Evolutionary conservation across 208 protist genomes (phyloP), one percentile per base, ranked within the genome.

Genomic region (Leishmania major): DNA sequence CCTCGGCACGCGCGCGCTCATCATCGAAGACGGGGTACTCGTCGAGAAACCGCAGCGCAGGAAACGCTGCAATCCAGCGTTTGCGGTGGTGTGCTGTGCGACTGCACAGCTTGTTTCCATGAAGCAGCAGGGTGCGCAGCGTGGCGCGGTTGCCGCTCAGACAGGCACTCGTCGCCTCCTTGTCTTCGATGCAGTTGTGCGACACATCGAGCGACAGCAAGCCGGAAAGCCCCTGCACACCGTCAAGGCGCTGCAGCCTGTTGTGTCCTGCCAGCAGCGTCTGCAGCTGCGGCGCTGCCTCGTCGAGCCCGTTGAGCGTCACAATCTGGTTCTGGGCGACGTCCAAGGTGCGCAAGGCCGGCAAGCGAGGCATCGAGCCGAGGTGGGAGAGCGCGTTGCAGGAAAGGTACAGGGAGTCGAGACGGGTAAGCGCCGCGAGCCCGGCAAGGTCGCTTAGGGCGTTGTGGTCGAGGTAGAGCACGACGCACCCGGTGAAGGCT

Each of bases 401-500:
- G 35, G 95, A 86, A 11, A 98, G 69, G 84, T 98, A 99, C 7
- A 99, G 88, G 2, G 94, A 89, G 35, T 81, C 60, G 4, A 99
- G 86, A 22, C 91, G 69, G 28, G 86, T 66, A 1, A 97, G 86
- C 40, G 84, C 53, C 25, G 88, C 80, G 55, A 99, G 88, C 7
- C 90, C 90, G 37, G 96, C 83, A 10, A 99, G 87, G 60, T 89
- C 88, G 57, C 81, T 82, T 49, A 99, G 85, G 19, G 84, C 87
- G 90, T 99, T 99, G 82, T 97, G 89, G 75, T 97, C 91, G 59
- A 99, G 88, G 83, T 98, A 99, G 8, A 99, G 79, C 31, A 95
- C 93, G 19, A 83, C 93, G 75, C 95, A 93, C 55, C 90, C 91
- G 22, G 88, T 88, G 84, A 97, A 99, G 64, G 85, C 78, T 3